These are phyloP conservation scores for Calycina herbarum DNA, from an alignment of 2,329 filamentous ascomycete genomes.

Conservation along the genomic window DNA sequence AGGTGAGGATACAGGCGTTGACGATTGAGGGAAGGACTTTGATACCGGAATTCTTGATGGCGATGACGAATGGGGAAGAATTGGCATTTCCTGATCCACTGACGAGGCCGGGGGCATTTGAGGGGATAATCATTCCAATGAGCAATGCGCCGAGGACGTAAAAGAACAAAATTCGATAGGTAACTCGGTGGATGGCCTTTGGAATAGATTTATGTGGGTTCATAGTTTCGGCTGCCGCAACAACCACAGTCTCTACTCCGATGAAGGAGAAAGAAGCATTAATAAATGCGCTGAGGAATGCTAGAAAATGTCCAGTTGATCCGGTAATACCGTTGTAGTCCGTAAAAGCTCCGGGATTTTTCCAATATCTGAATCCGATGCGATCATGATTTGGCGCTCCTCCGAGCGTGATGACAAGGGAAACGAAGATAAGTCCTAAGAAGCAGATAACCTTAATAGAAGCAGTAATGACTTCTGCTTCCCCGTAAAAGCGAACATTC, in stretches of 20 bases:
- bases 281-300: constrained; percentile 52
- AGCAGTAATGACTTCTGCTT: constrained; percentile 53
- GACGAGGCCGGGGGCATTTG: constrained; percentile 32
- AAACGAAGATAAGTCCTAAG: constrained; percentile 9
- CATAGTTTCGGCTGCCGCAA: constrained; percentile 65
- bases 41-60: constrained; percentile 12
- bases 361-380: constrained; percentile 47
- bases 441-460: constrained; percentile 13
- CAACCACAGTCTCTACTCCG: constrained; percentile 46
- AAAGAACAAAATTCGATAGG: constrained; percentile 74
- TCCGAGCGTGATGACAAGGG: constrained; percentile 31
- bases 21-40: constrained; percentile 65
- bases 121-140: constrained; percentile 55
- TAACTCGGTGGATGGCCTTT: constrained; percentile 74
- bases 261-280: constrained; percentile 50
- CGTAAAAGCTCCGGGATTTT: constrained; percentile 40
- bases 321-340: constrained; percentile 9
- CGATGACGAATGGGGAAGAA: constrained; percentile 50
- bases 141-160: constrained; percentile 73
- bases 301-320: constrained; percentile 4
- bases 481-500: constrained; percentile 57
- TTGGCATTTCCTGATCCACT: constrained; percentile 12
- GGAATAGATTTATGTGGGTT: constrained; percentile 71
- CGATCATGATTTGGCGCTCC: constrained; percentile 28
- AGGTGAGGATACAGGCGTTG: constrained; percentile 70